Evolutionary conservation across 2,329 filamentous ascomycete genomes (phyloP).

Genomic region (Hymenoscyphus salicellus): DNA sequence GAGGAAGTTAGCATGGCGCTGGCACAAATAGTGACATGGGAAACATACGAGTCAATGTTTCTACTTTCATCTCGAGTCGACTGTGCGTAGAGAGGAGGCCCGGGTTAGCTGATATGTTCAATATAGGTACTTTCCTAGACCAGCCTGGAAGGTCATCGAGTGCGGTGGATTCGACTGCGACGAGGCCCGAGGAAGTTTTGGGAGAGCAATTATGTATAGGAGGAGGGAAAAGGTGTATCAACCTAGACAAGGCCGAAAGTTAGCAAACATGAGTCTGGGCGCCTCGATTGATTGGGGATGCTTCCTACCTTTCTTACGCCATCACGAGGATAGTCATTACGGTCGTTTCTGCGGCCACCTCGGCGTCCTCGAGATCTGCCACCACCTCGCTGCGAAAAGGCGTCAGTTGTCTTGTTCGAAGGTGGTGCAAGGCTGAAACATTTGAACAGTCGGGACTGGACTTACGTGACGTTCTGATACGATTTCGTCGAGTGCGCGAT

Average conservation of each 20-base stretch:
- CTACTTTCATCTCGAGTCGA: constrained; percentile 59
- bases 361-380: constrained; percentile 33
- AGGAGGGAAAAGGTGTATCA: constrained; percentile 38
- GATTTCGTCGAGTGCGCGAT: constrained; percentile 63
- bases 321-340: constrained; percentile 65
- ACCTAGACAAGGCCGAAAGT: constrained; percentile 29
- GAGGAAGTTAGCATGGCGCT: constrained; percentile 10
- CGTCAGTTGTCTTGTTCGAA: constrained; percentile 19
- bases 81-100: constrained; percentile 47
- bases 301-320: constrained; percentile 82
- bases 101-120: constrained; percentile 47
- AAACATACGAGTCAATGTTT: constrained; percentile 67
- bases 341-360: constrained; percentile 35
- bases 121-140: constrained; percentile 38
- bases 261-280: constrained; percentile 6
- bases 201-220: constrained; percentile 27
- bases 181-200: constrained; percentile 38
- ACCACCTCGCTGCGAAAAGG: constrained; percentile 28
- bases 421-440: constrained; percentile 30
- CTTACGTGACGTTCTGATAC: constrained; percentile 59
- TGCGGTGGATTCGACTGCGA: constrained; percentile 30
- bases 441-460: constrained; percentile 4
- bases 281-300: neutral
- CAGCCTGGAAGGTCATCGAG: constrained; percentile 33
- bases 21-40: neutral